Evolutionary conservation across 2,329 filamentous ascomycete species (phyloP).

Genomic region (Pseudogymnoascus sp.): DNA sequence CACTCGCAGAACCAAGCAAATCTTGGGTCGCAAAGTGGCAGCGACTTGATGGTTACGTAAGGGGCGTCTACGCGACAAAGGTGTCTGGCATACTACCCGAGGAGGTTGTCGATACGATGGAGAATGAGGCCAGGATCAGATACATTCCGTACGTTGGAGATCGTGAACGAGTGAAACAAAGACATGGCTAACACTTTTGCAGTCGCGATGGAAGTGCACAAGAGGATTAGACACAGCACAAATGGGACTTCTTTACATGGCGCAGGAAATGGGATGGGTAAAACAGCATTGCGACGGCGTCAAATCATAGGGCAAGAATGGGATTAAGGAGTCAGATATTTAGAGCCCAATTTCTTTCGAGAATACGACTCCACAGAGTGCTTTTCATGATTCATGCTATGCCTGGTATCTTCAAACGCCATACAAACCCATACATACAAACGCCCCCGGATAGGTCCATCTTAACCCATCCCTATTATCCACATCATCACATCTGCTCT

Average conservation of each 20-base stretch:
- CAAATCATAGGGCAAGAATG: constrained; percentile 14
- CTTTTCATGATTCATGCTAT: not conserved
- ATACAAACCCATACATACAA: constrained; percentile 9
- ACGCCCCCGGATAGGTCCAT: constrained; percentile 14
- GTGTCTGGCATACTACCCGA: constrained; percentile 74
- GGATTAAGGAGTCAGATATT: constrained; percentile 18
- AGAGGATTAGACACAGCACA: constrained; percentile 28
- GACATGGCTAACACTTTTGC: constrained; percentile 15
- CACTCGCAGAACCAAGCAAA: constrained; percentile 68
- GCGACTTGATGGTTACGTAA: constrained; percentile 77
- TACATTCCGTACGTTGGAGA: constrained; percentile 49
- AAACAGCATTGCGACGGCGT: constrained; percentile 8
- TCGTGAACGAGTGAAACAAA: not conserved
- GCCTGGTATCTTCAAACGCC: constrained; percentile 1
- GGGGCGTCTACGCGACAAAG: constrained; percentile 89
- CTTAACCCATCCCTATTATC: not conserved
- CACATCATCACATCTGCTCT: not conserved
- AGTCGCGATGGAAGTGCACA: constrained; percentile 51
- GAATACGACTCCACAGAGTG: not conserved
- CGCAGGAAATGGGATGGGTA: not conserved
- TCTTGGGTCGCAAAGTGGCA: constrained; percentile 99
- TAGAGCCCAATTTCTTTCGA: constrained; percentile 11
- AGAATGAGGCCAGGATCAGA: constrained; percentile 55
- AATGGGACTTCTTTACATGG: constrained; percentile 3
- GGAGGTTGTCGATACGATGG: constrained; percentile 51